Evolutionary conservation across 495 filamentous ascomycete species (phyloP).

Genomic region (Penicillium coprophilum): DNA sequence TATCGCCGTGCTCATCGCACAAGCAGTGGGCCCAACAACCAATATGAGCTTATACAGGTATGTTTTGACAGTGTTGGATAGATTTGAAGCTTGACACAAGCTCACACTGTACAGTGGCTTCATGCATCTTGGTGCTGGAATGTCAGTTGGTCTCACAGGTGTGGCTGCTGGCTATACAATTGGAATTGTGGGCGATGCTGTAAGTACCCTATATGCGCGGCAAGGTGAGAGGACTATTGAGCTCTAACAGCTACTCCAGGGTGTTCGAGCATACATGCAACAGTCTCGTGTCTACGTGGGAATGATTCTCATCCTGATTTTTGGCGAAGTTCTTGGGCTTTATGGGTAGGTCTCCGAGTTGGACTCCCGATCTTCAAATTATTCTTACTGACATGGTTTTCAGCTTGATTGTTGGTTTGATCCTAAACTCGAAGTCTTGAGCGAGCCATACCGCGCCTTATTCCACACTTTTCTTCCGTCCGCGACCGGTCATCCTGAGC

Average conservation of each 20-base stretch:
- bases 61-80: slow-evolving; percentile 23
- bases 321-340: slow-evolving; percentile 93
- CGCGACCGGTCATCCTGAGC: background rate
- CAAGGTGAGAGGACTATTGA: background rate
- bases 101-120: slow-evolving; percentile 61
- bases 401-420: slow-evolving; percentile 58
- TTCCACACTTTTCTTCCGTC: background rate
- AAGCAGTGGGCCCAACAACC: slow-evolving; percentile 70
- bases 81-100: background rate
- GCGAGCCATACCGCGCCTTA: background rate
- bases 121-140: slow-evolving; percentile 88
- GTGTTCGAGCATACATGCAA: slow-evolving; percentile 90
- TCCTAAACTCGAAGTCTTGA: slow-evolving; percentile 53
- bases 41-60: slow-evolving; percentile 83
- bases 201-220: slow-evolving; percentile 31
- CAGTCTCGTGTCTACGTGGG: slow-evolving; percentile 95
- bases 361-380: background rate
- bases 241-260: slow-evolving; percentile 48
- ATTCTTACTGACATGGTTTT: slow-evolving; percentile 24
- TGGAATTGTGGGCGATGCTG: slow-evolving; percentile 88
- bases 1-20: slow-evolving; percentile 89
- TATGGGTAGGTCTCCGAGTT: slow-evolving; percentile 70
- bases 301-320: slow-evolving; percentile 98
- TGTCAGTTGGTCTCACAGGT: slow-evolving; percentile 87
- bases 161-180: slow-evolving; percentile 97